Evolutionary conservation across 2,329 filamentous ascomycete genomes (phyloP), one percentile per base, ranked within the genome.

Genomic region (Didymella arachidicola): DNA sequence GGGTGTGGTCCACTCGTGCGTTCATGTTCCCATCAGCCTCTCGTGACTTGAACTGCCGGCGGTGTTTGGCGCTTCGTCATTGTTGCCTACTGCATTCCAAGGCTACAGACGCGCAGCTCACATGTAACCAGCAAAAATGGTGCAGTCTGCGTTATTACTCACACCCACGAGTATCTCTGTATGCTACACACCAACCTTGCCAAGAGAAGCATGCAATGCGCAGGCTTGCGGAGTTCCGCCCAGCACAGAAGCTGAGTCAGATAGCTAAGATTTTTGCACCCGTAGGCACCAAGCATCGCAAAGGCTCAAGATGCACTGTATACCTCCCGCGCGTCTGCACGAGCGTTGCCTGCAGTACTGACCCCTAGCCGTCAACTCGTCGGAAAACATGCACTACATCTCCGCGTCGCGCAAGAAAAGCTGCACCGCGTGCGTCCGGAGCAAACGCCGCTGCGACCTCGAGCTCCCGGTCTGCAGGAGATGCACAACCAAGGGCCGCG

Each of bases 381-480:
- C 45, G 46, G 32, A 32, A 16, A 50, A 19, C 12, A 51, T 48
- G 34, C 49, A 59, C 38, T 73, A 73, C 64, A 72, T 74, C 29
- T 72, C 70, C 25, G 66, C 68, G 7, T 73, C 72, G 16, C 66
- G 72, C 45, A 69, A 66, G 50, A 75, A 73, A 56, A 70, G 67
- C 57, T 75, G 72, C 60, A 51, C 58, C 38, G 64, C 63, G 29
- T 72, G 69, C 58, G 70, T 72, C 10, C 72, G 72, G 48, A 63
- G 60, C 48, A 75, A 73, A 58, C 61, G 71, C 12, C 61, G 70
- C 22, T 75, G 71, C 57, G 71, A 74, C 50, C 65, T 74, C 30
- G 67, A 69, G 5, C 70, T 65, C 50, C 71, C 72, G 12, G 67
- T 64, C 53, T 74, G 68, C 60, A 71, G 66, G 38, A 63, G 72